Evolutionary conservation across 176 grass and related monocot species (phyloP), one percentile per base, ranked within the genome.

Genomic region (Pontederia paniculata): DNA sequence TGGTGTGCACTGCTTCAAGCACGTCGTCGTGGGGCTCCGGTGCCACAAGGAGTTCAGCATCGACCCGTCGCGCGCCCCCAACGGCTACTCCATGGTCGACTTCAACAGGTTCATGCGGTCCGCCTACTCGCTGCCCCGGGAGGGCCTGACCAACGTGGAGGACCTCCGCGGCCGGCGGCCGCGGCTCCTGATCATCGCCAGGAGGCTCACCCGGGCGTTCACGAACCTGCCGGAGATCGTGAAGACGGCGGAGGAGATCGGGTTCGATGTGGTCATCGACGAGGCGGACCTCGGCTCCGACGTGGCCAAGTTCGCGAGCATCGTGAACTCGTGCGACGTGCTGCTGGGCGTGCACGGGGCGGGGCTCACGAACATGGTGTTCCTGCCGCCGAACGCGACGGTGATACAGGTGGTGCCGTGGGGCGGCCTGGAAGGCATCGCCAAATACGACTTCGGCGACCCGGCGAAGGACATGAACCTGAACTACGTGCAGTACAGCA

Each of bases 31-130:
- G 1, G 93, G 93, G 2, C 87, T 97, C 57, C 86, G 80, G 60
- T 74, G 83, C 18, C 83, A 97, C 74, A 90, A 80, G 71, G 93
- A 97, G 74, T 86, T 97, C 65, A 97, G 77, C 42, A 97, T 97
- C 22, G 93, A 97, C 56, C 49, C 93, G 0, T 55, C 63, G 10
- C 75, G 75, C 43, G 73, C 93, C 37, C 93, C 93, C 0, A 71
- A 88, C 28, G 83, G 83, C 10, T 86, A 84, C 71, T 72, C 86
- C 23, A 97, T 97, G 93, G 74, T 79, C 37, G 77, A 97, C 69
- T 97, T 97, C 52, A 83, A 75, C 66, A 74, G 62, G 10, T 97
- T 97, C 77, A 87, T 97, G 77, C 76, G 93, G 60, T 68, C 74
- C 28, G 72, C 93, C 5, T 97, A 84, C 12, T 58, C 42, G 2